These are phyloP conservation scores for Pulveroboletus ridleyi DNA, from an alignment of 1,284 basidiomycete species.

Conservation along the genomic window DNA sequence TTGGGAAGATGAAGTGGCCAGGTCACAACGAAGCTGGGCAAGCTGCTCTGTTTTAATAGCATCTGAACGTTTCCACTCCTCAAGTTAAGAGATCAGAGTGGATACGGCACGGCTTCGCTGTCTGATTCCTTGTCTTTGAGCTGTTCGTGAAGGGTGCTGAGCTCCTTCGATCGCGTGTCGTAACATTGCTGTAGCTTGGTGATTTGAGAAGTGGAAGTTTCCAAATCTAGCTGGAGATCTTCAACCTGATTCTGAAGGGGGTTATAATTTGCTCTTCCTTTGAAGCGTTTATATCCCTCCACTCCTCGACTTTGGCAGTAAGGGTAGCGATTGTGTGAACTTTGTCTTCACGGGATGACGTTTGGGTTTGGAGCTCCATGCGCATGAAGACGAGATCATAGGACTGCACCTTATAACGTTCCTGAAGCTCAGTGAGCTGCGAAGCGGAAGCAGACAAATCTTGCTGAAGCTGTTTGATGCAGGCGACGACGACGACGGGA, in stretches of 20 bases:
- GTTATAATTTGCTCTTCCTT: too few relatives aligned
- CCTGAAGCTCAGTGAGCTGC: too few relatives aligned
- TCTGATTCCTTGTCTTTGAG: neutral
- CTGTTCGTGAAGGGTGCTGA: slow-evolving; percentile 3
- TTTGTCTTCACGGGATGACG: too few relatives aligned
- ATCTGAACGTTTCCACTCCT: neutral
- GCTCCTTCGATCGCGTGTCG: neutral
- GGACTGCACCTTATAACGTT: too few relatives aligned
- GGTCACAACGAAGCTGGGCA: slow-evolving; percentile 6
- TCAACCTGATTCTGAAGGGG: too few relatives aligned
- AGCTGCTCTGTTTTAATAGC: slow-evolving; percentile 11
- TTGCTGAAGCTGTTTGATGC: slow-evolving; percentile 45
- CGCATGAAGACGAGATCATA: too few relatives aligned
- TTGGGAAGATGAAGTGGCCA: neutral
- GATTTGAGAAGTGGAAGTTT: neutral
- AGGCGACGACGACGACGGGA: slow-evolving; percentile 60
- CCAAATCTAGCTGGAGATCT: neutral
- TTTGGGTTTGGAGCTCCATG: too few relatives aligned
- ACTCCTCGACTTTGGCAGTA: too few relatives aligned
- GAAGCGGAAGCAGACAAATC: too few relatives aligned
- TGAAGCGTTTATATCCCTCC: too few relatives aligned
- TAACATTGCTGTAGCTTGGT: neutral
- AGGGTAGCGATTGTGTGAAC: too few relatives aligned
- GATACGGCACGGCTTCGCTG: neutral
- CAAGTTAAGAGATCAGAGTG: slow-evolving; percentile 1